phyloP scores from a whole-genome alignment of 202 grass and related monocot species.

The Saccharum hybrid region DNA sequence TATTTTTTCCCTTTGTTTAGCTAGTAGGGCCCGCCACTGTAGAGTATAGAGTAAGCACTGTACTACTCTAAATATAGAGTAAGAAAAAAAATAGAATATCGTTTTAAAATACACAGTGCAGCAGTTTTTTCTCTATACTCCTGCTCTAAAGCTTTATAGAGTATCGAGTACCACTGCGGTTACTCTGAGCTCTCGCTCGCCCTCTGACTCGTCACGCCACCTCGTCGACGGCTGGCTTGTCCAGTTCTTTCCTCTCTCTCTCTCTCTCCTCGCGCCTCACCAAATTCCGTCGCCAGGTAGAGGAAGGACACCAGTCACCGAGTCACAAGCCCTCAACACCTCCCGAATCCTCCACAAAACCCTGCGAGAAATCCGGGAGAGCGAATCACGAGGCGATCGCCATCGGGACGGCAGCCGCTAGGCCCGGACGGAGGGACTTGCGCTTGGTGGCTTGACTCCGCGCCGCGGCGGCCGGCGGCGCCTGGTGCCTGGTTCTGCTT shows the following conservation, averaged over 20 bases:
- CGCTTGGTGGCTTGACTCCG: not conserved
- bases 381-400: not conserved
- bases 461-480: not conserved
- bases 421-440: not conserved
- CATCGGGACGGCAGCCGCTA: not conserved
- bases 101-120: too few species aligned
- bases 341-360: constrained; percentile 11
- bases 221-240: constrained; percentile 21
- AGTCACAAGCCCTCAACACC: not conserved
- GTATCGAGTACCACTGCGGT: too few species aligned
- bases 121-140: too few species aligned
- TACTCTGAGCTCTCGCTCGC: constrained; percentile 10
- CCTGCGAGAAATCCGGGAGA: constrained; percentile 26
- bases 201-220: not conserved
- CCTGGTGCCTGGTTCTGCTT: constrained; percentile 3
- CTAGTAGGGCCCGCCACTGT: too few species aligned
- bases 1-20: too few species aligned
- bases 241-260: constrained; percentile 23
- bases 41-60: too few species aligned
- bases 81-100: too few species aligned
- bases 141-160: too few species aligned
- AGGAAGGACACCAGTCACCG: constrained; percentile 4
- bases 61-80: too few species aligned
- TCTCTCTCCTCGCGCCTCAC: constrained; percentile 5
- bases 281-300: not conserved